Conservation (phyloP, 768 basidiomycete genomes). For the Candolleomyces aberdarensis region DNA sequence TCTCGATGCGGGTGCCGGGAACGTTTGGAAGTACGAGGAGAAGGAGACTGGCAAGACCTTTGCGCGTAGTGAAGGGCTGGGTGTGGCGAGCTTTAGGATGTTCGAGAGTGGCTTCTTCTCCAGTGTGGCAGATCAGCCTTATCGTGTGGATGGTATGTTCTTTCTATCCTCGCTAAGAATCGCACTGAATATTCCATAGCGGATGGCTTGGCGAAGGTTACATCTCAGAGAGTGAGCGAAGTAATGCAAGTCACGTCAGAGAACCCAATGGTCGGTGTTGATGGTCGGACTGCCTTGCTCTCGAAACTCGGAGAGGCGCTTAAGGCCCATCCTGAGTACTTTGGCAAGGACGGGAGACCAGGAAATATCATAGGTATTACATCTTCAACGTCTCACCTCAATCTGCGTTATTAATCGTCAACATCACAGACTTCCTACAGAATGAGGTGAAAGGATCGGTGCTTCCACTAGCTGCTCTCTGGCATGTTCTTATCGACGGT, state of each 20-base stretch:
- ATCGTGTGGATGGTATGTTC: constrained; percentile 76
- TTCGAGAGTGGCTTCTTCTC: constrained; percentile 84
- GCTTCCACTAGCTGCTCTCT: constrained; percentile 74
- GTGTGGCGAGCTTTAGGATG: constrained; percentile 89
- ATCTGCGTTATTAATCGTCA: too few relatives aligned
- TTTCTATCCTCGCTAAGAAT: background rate
- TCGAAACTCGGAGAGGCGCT: constrained; percentile 73
- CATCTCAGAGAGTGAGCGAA: constrained; percentile 50
- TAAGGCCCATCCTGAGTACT: constrained; percentile 58
- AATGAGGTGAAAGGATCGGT: constrained; percentile 45
- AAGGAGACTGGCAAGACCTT: constrained; percentile 49
- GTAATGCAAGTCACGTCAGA: constrained; percentile 76
- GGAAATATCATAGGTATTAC: constrained; percentile 75
- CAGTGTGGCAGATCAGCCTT: constrained; percentile 53
- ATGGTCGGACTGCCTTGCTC: constrained; percentile 80
- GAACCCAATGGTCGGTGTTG: constrained; percentile 89
- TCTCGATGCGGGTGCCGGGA: constrained; percentile 92
- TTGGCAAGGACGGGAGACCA: constrained; percentile 71
- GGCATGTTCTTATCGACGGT: constrained; percentile 79
- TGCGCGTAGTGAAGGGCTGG: constrained; percentile 77
- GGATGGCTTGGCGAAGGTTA: constrained; percentile 63
- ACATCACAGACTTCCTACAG: constrained; percentile 62
- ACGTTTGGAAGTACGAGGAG: constrained; percentile 75
- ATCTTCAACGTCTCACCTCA: background rate
- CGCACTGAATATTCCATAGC: constrained; percentile 40